Conservation (phyloP, 208 protist species). For the Acanthamoeba lenticulata region DNA sequence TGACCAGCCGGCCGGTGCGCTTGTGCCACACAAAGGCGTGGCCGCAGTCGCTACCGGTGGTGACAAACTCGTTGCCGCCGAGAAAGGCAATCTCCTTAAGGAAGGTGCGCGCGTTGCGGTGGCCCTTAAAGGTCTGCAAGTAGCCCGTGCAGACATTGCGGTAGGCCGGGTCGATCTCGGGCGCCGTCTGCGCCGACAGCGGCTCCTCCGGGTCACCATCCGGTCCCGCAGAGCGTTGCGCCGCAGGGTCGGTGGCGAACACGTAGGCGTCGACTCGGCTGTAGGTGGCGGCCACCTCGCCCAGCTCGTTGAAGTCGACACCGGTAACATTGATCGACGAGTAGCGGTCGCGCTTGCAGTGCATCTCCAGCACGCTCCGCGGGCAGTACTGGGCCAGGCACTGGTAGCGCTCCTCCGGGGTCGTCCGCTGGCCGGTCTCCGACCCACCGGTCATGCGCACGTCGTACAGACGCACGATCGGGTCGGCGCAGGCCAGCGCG, state of each 20-base stretch:
- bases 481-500: neutral
- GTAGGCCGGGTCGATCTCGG: neutral
- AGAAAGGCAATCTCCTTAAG: slow-evolving; percentile 14
- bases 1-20: neutral
- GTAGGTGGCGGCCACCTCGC: neutral
- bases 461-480: slow-evolving; percentile 12
- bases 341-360: neutral
- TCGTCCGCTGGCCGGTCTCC: neutral
- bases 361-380: neutral
- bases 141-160: neutral
- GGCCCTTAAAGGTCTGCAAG: neutral
- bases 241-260: neutral
- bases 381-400: neutral
- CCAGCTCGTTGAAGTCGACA: neutral
- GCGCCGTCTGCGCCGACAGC: neutral
- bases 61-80: neutral
- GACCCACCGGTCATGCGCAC: neutral
- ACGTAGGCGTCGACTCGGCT: neutral
- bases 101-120: neutral
- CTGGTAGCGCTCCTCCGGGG: neutral
- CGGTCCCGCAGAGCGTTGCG: no score
- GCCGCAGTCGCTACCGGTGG: neutral
- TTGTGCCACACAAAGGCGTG: slow-evolving; percentile 8
- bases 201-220: neutral
- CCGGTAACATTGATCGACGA: neutral